Conservation (phyloP, 2,329 filamentous ascomycete genomes). For the Phaeosphaeriaceae sp. region DNA sequence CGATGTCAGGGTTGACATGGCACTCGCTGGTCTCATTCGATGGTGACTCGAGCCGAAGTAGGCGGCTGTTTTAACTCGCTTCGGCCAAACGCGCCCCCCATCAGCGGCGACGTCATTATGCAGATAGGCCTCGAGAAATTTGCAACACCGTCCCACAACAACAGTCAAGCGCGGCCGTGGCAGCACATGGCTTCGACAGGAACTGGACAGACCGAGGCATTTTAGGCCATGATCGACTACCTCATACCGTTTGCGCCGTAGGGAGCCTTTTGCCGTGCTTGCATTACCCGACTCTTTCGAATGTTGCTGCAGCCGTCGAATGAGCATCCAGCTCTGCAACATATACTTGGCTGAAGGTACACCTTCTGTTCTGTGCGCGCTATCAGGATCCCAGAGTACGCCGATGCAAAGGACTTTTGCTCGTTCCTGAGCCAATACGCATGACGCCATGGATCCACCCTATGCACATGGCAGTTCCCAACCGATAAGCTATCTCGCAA, state of each 20-base stretch:
- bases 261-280: slow-evolving; percentile 13
- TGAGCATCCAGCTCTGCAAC: slow-evolving; percentile 12
- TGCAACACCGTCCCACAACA: slow-evolving; percentile 29
- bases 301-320: slow-evolving; percentile 17
- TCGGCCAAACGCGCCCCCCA: slow-evolving; percentile 26
- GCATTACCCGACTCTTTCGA: slow-evolving; percentile 11
- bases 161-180: slow-evolving; percentile 38
- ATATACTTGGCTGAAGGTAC: slow-evolving; percentile 15
- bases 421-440: slow-evolving; percentile 10
- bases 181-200: slow-evolving; percentile 26
- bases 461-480: slow-evolving; percentile 17
- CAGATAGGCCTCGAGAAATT: slow-evolving; percentile 26
- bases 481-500: slow-evolving; percentile 26
- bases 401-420: not conserved
- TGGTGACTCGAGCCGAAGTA: slow-evolving; percentile 5
- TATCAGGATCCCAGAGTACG: slow-evolving; percentile 13
- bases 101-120: slow-evolving; percentile 35
- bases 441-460: slow-evolving; percentile 31
- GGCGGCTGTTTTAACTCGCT: slow-evolving; percentile 10
- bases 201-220: slow-evolving; percentile 19
- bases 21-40: slow-evolving; percentile 13
- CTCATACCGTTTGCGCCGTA: slow-evolving; percentile 12
- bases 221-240: slow-evolving; percentile 6
- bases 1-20: not conserved
- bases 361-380: not conserved